Conservation (phyloP, 768 basidiomycete genomes). For the Suillus subalutaceus region DNA sequence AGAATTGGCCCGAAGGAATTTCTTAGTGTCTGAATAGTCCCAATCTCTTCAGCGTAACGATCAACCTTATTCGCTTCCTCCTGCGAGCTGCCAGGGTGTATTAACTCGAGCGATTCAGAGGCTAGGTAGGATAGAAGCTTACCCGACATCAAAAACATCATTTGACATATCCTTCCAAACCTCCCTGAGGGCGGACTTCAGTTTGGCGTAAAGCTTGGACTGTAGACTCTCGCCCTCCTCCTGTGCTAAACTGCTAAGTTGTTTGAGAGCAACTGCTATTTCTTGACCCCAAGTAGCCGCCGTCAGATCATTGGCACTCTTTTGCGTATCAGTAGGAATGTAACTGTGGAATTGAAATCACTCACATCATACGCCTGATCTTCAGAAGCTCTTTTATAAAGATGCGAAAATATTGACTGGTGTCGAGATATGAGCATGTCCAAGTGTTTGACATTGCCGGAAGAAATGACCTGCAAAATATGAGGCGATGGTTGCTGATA, state of each 20-base stretch:
- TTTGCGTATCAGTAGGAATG: conserved; percentile 12
- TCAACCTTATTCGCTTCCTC: conserved; percentile 75
- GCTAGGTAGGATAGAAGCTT: conserved; percentile 21
- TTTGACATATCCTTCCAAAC: conserved; percentile 71
- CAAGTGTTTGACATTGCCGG: conserved; percentile 51
- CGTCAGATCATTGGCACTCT: conserved; percentile 86
- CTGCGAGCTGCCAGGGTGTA: conserved; percentile 51
- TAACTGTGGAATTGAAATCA: conserved; percentile 7
- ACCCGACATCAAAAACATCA: conserved; percentile 88
- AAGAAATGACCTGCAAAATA: conserved; percentile 52
- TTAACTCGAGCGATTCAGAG: background rate
- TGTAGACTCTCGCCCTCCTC: conserved; percentile 33
- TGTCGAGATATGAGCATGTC: conserved; percentile 64
- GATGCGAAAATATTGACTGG: conserved; percentile 64
- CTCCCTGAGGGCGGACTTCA: conserved; percentile 66
- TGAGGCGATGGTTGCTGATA: background rate
- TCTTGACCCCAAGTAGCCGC: conserved; percentile 84
- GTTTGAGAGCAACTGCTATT: conserved; percentile 66
- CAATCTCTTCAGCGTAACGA: conserved; percentile 72
- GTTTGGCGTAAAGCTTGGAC: conserved; percentile 49
- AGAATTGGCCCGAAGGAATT: conserved; percentile 86
- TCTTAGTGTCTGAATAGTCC: conserved; percentile 72
- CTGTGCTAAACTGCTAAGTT: conserved; percentile 52
- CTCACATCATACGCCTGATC: conserved; percentile 83
- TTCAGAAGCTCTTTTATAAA: conserved; percentile 71